A percentile compares a stretch with the other conserved stretches of the same genome.
phyloP scores from a whole-genome alignment of 2,329 filamentous ascomycete genomes.

The Talaromyces sp. region DNA sequence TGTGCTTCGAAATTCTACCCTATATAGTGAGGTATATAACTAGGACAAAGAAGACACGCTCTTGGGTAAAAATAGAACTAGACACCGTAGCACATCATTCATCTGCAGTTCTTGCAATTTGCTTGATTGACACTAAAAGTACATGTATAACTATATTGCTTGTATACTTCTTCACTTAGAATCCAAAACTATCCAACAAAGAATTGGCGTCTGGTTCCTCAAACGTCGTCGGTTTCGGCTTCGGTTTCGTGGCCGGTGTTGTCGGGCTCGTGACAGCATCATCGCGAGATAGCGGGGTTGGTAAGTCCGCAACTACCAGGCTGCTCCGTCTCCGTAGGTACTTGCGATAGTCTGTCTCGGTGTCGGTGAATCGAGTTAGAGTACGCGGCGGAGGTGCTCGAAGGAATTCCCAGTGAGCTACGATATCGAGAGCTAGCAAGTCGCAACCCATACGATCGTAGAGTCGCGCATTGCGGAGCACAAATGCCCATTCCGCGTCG shows the following conservation, averaged over 20 bases:
- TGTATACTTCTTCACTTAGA: conserved; percentile 43
- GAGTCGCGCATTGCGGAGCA: conserved; percentile 75
- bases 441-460: conserved; percentile 94
- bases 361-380: conserved; percentile 20
- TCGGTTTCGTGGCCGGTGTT: conserved; percentile 17
- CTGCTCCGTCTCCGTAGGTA: conserved; percentile 67
- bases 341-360: conserved; percentile 56
- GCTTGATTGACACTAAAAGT: not conserved
- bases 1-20: not conserved
- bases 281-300: conserved; percentile 11
- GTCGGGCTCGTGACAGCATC: conserved; percentile 23
- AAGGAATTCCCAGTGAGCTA: conserved; percentile 48
- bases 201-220: conserved; percentile 88
- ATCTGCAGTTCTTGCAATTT: not conserved
- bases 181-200: conserved; percentile 87
- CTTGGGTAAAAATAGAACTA: not conserved
- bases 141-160: not conserved
- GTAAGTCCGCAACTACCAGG: conserved; percentile 69
- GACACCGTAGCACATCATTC: not conserved
- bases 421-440: conserved; percentile 76
- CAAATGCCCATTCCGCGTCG: conserved; percentile 79
- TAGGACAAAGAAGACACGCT: not conserved
- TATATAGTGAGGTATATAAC: not conserved
- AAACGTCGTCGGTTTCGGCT: conserved; percentile 66
- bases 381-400: conserved; percentile 18